Base-by-base conservation (phyloP, 192 early-diverging fungal genomes). In the Tieghemiomyces parasiticus region DNA sequence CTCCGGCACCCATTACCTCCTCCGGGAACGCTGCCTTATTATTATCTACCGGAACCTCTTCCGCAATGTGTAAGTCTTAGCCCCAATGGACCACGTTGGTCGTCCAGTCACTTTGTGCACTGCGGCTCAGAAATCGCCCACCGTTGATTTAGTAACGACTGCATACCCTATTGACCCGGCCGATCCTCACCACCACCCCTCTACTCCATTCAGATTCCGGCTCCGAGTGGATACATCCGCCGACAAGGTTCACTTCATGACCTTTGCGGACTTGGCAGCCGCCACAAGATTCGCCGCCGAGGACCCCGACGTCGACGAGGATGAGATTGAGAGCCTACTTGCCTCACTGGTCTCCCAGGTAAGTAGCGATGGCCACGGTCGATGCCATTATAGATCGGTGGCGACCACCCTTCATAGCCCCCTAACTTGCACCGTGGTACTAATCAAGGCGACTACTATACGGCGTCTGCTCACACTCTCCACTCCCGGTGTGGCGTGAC, bases 41-140 rank as follows among this genome's bases (percentile, higher is more conserved):
- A 3, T 35, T 8, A 20, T 56, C 12, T 56, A 56, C n/a, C 54
- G 54, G 19, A 56, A 56, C 16, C 54, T 56, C 8, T 34, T 56
- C 33, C 31, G 24, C 19, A 20, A 16, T 3, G 54, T 56, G 54
- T 56, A 56, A 56, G 54, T 56, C 3, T 52, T 13, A 3, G n/a
- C 29, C 12, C 44, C 44, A 10, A 45, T 45, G 44, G 20, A 10
- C 10, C 20, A 45, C 44, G 20, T 45, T 45, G 10, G 44, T 45
- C 10, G 10, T 45, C 10, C 44, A 45, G 20, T 45, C 20, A 45
- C 44, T 13, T 10, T 45, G 10, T 10, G 20, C 44, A 20, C 10
- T 10, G 20, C 12, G 20, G 20, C 20, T 10, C 20, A 45, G 44
- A 45, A 45, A 45, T 13, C 20, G 44, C 20, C 44, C 12, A 13